These are phyloP conservation scores for Vigna angularis DNA, from an alignment of 306 rosid species.

Conservation along the genomic window DNA sequence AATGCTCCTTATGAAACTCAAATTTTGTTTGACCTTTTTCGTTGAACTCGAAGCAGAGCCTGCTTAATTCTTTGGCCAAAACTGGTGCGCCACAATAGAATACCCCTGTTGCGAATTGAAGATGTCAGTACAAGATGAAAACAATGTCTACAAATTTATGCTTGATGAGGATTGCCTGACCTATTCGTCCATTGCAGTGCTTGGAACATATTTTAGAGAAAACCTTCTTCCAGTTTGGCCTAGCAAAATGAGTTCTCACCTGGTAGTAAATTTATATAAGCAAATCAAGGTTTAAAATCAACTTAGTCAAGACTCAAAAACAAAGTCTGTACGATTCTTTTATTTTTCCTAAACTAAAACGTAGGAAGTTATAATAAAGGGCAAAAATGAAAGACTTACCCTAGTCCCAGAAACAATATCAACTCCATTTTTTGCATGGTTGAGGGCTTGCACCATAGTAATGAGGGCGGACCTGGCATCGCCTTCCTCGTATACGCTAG, in stretches of 20 bases:
- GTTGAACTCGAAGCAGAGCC: constrained; percentile 86
- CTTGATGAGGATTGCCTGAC: constrained; percentile 52
- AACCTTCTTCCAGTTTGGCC: constrained; percentile 99
- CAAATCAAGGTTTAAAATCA: background rate
- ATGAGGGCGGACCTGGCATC: constrained; percentile 97
- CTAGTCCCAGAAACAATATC: constrained; percentile 95
- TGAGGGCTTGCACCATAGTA: constrained; percentile 98
- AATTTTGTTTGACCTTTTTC: constrained; percentile 90
- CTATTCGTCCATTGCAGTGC: constrained; percentile 85
- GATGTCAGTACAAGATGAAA: constrained; percentile 35
- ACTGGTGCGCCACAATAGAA: constrained; percentile 95
- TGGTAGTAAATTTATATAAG: constrained; percentile 37
- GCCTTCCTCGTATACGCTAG: constrained; percentile 95
- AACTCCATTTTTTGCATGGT: constrained; percentile 94
- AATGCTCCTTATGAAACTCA: constrained; percentile 96
- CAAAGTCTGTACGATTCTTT: background rate
- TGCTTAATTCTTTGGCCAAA: constrained; percentile 87
- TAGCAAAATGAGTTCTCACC: constrained; percentile 96
- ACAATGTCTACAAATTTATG: background rate
- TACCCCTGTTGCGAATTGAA: constrained; percentile 63
- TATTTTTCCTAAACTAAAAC: background rate
- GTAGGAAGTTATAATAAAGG: constrained; percentile 16
- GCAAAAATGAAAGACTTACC: constrained; percentile 52
- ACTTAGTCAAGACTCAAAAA: background rate
- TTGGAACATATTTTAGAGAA: constrained; percentile 80